Base-by-base conservation (phyloP, 768 basidiomycete species). In the Kwoniella europaea region DNA sequence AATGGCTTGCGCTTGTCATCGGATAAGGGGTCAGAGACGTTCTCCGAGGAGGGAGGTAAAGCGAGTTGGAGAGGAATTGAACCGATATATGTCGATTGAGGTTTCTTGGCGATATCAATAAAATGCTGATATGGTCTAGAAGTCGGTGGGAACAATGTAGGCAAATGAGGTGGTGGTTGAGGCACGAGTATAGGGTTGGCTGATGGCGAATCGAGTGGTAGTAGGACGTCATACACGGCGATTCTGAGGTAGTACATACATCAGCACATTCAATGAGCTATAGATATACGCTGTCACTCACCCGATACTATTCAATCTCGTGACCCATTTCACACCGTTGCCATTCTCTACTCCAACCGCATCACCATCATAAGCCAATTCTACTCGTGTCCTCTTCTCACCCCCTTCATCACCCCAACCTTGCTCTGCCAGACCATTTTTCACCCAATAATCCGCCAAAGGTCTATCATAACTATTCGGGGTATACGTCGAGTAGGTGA, bases 401-500 rank as follows among this genome's bases (percentile, higher is more conserved):
- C 66, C 61, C 18, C 20, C 35, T 35, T 35, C 22, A 18, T 74
- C 74, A 18, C 43, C 53, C 65, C 71, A 74, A 44, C 67, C 18
- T 42, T 67, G 63, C 52, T 69, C 67, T 43, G 58, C 68, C 65
- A 59, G 56, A 50, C 89, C 89, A 1, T 92, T 91, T 46, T 87
- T 89, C 7, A 86, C 87, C 85, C 96, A 98, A 10, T 88, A 82
- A 4, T 88, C 84, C 79, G 96, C 94, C 13, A 90, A 77, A 9
- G 87, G 84, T 73, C 88, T 88, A 80, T 95, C 92, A 82, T 91
- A 90, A 79, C 91, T 93, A 82, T 95, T 95, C 5, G 96, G 94
- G 0, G 94, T 93, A 82, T 98, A 98, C 0, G 90, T 89, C 0
- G 95, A 96, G 83, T 94, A 97, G 0, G 90, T 89, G 16, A 98